Conservation (phyloP, 495 filamentous ascomycete genomes). For the Xylaria castorea region DNA sequence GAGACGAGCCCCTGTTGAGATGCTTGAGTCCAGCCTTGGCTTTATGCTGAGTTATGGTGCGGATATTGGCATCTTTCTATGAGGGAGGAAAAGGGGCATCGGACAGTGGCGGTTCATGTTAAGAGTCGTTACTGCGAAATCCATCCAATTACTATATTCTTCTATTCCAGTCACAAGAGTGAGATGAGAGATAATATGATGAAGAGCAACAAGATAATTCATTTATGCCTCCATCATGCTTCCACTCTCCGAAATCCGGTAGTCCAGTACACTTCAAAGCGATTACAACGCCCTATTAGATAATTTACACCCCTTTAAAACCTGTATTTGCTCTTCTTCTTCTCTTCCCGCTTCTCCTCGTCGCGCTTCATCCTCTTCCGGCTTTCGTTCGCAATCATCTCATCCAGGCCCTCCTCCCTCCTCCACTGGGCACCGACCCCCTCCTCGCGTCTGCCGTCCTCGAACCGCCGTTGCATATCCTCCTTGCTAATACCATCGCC, state of each 20-base stretch:
- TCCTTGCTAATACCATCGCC: conserved; percentile 74
- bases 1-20: background rate
- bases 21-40: background rate
- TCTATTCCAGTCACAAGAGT: background rate
- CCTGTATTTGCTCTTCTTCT: conserved; percentile 45
- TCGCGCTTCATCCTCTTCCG: conserved; percentile 87
- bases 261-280: background rate
- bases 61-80: background rate
- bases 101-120: background rate
- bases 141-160: background rate
- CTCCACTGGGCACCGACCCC: conserved; percentile 70
- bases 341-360: conserved; percentile 70
- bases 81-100: background rate
- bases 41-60: background rate
- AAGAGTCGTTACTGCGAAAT: background rate
- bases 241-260: background rate
- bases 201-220: background rate
- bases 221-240: background rate
- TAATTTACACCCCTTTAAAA: conserved; percentile 33
- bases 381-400: conserved; percentile 96
- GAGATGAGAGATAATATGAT: background rate
- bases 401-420: conserved; percentile 90
- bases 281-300: background rate
- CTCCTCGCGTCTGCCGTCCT: conserved; percentile 75
- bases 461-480: conserved; percentile 67